Base-by-base conservation (phyloP, 2,329 filamentous ascomycete genomes). In the Colletotrichum sp. region DNA sequence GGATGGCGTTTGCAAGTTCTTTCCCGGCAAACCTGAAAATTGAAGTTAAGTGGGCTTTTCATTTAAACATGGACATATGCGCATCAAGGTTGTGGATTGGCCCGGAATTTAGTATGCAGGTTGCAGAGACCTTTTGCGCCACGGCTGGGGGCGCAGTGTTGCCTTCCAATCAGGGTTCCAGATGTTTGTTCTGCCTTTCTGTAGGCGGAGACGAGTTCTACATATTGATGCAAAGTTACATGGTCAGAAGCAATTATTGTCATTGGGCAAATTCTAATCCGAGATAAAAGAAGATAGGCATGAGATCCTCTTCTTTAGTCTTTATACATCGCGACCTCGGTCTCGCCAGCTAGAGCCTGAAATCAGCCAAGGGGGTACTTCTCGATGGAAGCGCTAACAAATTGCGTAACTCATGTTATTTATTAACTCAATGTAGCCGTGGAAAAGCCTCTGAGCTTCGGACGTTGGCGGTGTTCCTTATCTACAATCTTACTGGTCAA, bases 381-480 rank as follows among this genome's bases (percentile, higher is more conserved):
- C 80, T 82, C 6, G 78, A 77, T 1, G 80, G 81, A 2, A 71
- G 75, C 30, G 78, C 78, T n/a, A 81, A 79, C 59, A 24, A 69
- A 21, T 7, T 72, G 32, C 34, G 5, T 18, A 16, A 34, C 24
- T 49, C 8, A 66, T 30, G 30, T 1, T 10, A 28, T 2, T 52
- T 44, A 24, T 16, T 7, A 28, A 28, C 30, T 62, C 8, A 62
- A 21, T 5, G 16, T 60, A 16, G 9, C 18, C 15, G 15, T 21
- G 18, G 3, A 4, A 30, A 6, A 8, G 78, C 81, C 80, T 84
- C 81, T 44, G 79, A 80, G 16, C 74, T 80, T 69, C 81, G 81
- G 15, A 83, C 77, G 57, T 79, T 71, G 18, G 79, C 80, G 3
- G 82, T 82, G 70, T 84, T 84, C 82, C 57, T 83, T 79, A 75